Conservation (phyloP, 805 yeast species). For the Starmerella khaoyaiensis region DNA sequence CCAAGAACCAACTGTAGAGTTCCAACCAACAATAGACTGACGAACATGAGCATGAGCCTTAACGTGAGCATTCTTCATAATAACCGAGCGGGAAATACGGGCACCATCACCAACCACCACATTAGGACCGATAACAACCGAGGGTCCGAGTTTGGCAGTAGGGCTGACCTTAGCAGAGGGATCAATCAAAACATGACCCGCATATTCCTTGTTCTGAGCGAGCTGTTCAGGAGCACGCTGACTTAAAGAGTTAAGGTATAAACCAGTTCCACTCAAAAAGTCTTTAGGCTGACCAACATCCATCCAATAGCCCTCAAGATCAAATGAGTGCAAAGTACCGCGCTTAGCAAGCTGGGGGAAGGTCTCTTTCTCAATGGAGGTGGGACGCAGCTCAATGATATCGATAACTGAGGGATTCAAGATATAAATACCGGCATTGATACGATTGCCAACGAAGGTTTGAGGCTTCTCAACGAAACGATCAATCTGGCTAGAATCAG, state of each 20-base stretch:
- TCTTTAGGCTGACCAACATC: constrained; percentile 99
- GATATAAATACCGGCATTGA: constrained; percentile 97
- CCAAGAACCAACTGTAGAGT: constrained; percentile 96
- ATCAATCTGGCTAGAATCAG: constrained; percentile 89
- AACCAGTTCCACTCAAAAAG: constrained; percentile 88
- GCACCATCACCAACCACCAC: constrained; percentile 96
- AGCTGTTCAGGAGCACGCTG: constrained; percentile 64
- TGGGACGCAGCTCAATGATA: constrained; percentile 93
- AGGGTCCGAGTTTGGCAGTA: constrained; percentile 93
- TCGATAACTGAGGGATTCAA: constrained; percentile 96
- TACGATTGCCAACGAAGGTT: constrained; percentile 98
- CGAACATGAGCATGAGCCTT: constrained; percentile 97
- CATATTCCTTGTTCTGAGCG: constrained; percentile 52
- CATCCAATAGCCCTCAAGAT: constrained; percentile 99
- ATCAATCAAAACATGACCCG: constrained; percentile 88
- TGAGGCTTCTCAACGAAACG: constrained; percentile 99
- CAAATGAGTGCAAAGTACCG: constrained; percentile 83
- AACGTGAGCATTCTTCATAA: constrained; percentile 78
- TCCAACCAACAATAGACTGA: constrained; percentile 98
- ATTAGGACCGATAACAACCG: constrained; percentile 94
- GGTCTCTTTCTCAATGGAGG: constrained; percentile 98
- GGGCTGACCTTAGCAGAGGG: constrained; percentile 89
- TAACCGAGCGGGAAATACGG: constrained; percentile 90
- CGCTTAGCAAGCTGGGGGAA: constrained; percentile 92
- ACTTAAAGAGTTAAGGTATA: constrained; percentile 76